These are phyloP conservation scores for Harrya chromipes DNA, from an alignment of 768 basidiomycete genomes.

Conservation along the genomic window DNA sequence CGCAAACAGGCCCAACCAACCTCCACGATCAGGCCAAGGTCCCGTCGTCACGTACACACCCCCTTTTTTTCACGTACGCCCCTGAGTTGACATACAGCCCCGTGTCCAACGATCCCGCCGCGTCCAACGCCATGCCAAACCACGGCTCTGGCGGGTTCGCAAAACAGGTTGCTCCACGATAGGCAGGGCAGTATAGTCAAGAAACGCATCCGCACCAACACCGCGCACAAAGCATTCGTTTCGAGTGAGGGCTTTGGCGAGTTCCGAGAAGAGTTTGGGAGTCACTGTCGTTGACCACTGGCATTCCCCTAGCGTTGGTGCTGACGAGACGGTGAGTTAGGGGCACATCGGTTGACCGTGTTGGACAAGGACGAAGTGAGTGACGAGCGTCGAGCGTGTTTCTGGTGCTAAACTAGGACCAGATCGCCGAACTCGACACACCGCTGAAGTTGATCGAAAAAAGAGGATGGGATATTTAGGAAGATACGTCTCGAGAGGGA, in stretches of 20 bases:
- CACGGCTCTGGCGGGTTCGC: slow-evolving; percentile 45
- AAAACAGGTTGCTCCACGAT: slow-evolving; percentile 44
- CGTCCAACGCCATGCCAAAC: slow-evolving; percentile 60
- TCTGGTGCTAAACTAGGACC: neutral
- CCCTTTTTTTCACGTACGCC: slow-evolving; percentile 49
- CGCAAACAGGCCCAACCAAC: slow-evolving; percentile 9
- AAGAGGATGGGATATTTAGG: slow-evolving; percentile 63
- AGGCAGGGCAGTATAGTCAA: slow-evolving; percentile 58
- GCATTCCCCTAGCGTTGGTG: too few relatives aligned
- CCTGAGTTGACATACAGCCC: slow-evolving; percentile 47
- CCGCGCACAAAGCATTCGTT: slow-evolving; percentile 71
- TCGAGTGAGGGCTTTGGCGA: slow-evolving; percentile 82
- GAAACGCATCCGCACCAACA: slow-evolving; percentile 67
- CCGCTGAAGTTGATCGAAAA: slow-evolving; percentile 64
- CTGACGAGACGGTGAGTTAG: slow-evolving; percentile 14
- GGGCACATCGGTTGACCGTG: slow-evolving; percentile 75
- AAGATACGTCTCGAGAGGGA: too few relatives aligned
- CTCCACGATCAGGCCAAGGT: slow-evolving; percentile 35
- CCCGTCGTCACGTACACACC: slow-evolving; percentile 56
- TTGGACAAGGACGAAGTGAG: slow-evolving; percentile 49
- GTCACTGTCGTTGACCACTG: slow-evolving; percentile 71
- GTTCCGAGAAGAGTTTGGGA: slow-evolving; percentile 83
- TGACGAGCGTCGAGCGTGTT: neutral
- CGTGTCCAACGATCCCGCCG: slow-evolving; percentile 48
- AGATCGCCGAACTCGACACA: slow-evolving; percentile 67